These are phyloP conservation scores for Pisolithus tinctorius DNA, from an alignment of 768 basidiomycete genomes.

Conservation along the genomic window DNA sequence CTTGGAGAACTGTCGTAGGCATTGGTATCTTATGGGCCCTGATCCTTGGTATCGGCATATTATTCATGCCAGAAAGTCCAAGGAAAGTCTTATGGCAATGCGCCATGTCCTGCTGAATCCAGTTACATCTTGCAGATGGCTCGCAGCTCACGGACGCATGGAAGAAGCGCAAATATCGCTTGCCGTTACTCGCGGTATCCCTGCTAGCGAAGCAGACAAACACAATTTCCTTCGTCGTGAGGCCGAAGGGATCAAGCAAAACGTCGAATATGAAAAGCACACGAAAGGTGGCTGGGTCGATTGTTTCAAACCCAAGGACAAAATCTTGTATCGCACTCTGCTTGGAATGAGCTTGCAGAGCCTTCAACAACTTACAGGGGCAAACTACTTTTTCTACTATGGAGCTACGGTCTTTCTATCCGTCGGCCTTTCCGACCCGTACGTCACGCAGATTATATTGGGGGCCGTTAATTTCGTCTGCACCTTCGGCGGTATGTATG, in stretches of 20 bases:
- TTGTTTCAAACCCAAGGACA: conserved; percentile 32
- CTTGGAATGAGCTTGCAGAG: conserved; percentile 61
- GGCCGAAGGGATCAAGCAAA: too few species aligned
- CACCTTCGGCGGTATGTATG: conserved; percentile 67
- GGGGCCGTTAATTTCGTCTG: conserved; percentile 67
- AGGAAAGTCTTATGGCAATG: too few species aligned
- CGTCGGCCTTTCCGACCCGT: conserved; percentile 25
- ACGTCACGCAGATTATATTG: conserved; percentile 28
- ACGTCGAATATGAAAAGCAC: too few species aligned
- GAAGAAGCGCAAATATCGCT: too few species aligned
- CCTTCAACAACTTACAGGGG: conserved; percentile 67
- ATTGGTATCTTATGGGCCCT: conserved; percentile 58
- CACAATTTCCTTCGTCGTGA: too few species aligned
- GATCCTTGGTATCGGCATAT: conserved; percentile 56
- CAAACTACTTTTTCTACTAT: conserved; percentile 66
- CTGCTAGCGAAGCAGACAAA: too few species aligned
- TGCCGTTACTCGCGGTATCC: too few species aligned
- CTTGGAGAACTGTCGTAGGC: conserved; percentile 59
- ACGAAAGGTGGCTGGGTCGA: too few species aligned
- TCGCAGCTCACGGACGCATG: too few species aligned
- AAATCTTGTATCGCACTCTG: conserved; percentile 57
- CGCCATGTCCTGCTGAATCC: too few species aligned
- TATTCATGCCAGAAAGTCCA: conserved; percentile 50
- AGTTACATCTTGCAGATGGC: too few species aligned
- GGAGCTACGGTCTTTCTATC: conserved; percentile 60